A percentile compares a stretch with the other conserved stretches of the same genome.
Evolutionary conservation across 2,329 filamentous ascomycete genomes (phyloP).

Genomic region (Epichloe aotearoae): DNA sequence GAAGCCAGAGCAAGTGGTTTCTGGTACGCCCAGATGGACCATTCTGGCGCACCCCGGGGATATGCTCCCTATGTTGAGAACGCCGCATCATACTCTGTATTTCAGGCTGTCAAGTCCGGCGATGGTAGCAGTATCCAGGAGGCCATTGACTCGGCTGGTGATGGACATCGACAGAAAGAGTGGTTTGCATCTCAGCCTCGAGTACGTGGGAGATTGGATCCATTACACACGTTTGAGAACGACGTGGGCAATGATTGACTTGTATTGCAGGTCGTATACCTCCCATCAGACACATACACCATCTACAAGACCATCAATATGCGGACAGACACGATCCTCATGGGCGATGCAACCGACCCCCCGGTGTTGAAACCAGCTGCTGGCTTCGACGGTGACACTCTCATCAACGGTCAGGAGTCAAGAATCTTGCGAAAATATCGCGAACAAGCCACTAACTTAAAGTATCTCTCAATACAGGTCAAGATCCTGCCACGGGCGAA

Average conservation of each 20-base stretch:
- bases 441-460: not conserved
- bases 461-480: not conserved
- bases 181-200: conserved; percentile 31
- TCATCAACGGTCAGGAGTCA: conserved; percentile 18
- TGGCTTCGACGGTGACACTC: conserved; percentile 20
- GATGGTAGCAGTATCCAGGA: conserved; percentile 24
- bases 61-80: conserved; percentile 27
- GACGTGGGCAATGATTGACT: not conserved
- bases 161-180: conserved; percentile 18
- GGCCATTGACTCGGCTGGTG: conserved; percentile 25
- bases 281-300: conserved; percentile 28
- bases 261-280: conserved; percentile 23
- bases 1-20: conserved; percentile 15
- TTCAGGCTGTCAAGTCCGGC: conserved; percentile 23
- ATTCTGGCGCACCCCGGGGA: conserved; percentile 20
- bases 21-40: conserved; percentile 32
- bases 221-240: not conserved
- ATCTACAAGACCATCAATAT: conserved; percentile 25
- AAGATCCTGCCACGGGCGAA: conserved; percentile 21
- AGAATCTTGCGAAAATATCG: not conserved
- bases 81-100: conserved; percentile 25
- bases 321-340: conserved; percentile 31
- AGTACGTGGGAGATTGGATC: conserved; percentile 11
- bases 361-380: conserved; percentile 27
- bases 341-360: conserved; percentile 32